phyloP scores from a whole-genome alignment of 805 yeast species.

The Wickerhamiella parazyma region DNA sequence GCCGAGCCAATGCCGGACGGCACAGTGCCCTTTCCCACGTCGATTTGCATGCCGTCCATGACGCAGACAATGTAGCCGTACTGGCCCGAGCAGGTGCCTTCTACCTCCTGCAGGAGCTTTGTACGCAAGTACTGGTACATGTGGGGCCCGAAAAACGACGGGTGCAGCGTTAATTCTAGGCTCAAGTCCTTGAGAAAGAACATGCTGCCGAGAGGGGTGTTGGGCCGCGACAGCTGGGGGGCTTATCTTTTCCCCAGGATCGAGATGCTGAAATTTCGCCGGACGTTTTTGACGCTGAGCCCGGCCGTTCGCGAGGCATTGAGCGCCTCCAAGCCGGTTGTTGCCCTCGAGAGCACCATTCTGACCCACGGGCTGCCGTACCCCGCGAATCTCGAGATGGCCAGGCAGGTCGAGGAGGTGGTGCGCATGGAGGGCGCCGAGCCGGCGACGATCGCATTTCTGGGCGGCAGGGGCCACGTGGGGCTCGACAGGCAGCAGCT shows the following conservation, averaged over 20 bases:
- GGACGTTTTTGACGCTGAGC: conserved; percentile 14
- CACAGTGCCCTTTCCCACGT: conserved; percentile 87
- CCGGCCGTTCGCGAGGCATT: conserved; percentile 53
- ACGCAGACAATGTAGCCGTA: conserved; percentile 96
- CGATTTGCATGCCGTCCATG: conserved; percentile 83
- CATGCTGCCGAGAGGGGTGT: conserved; percentile 10
- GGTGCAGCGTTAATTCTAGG: conserved; percentile 83
- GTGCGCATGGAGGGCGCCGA: conserved; percentile 51
- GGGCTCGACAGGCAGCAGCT: conserved; percentile 44
- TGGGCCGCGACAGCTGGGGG: neutral
- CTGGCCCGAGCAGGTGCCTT: conserved; percentile 97
- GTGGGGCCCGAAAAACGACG: conserved; percentile 94
- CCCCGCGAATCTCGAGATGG: conserved; percentile 66
- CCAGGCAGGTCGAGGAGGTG: conserved; percentile 46
- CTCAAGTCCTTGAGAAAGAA: conserved; percentile 64
- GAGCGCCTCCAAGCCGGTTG: conserved; percentile 45
- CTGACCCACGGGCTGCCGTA: conserved; percentile 81
- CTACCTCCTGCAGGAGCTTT: conserved; percentile 86
- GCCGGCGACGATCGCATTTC: conserved; percentile 77
- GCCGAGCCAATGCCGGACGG: conserved; percentile 89
- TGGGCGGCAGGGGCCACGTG: conserved; percentile 56
- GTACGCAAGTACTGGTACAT: conserved; percentile 89
- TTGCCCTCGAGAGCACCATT: conserved; percentile 76
- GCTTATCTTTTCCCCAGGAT: neutral
- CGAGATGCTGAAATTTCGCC: conserved; percentile 1